Conservation (phyloP, 2,329 filamentous ascomycete species). For the Talaromyces funiculosus region DNA sequence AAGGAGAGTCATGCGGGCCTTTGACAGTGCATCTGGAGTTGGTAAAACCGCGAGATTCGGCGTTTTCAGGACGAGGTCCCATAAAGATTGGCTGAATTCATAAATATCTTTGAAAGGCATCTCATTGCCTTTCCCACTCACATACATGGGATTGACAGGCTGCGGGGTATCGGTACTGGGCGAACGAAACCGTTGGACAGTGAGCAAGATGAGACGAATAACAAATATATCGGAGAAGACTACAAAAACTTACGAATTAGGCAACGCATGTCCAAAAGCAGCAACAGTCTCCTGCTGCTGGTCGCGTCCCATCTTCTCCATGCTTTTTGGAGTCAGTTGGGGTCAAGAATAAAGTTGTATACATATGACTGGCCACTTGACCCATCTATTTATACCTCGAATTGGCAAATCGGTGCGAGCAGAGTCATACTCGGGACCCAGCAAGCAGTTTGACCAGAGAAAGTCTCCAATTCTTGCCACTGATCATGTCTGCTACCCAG, state of each 20-base stretch:
- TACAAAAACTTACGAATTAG: background rate
- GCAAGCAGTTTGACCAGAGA: background rate
- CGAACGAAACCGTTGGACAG: background rate
- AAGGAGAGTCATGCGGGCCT: constrained; percentile 31
- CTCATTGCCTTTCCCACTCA: background rate
- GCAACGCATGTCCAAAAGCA: background rate
- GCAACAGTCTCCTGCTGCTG: background rate
- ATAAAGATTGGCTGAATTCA: constrained; percentile 24
- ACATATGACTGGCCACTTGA: background rate
- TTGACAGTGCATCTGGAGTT: constrained; percentile 22
- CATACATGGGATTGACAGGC: background rate
- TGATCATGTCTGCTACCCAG: background rate
- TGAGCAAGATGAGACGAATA: background rate
- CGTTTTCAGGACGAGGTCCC: constrained; percentile 26
- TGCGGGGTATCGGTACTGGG: constrained; percentile 2
- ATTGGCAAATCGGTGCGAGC: background rate
- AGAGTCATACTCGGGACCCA: background rate
- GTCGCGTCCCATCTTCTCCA: background rate
- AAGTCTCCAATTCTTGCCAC: constrained; percentile 1
- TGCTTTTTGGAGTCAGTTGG: constrained; percentile 2
- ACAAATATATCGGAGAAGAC: background rate
- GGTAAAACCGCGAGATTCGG: constrained; percentile 31
- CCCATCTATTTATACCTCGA: constrained; percentile 2
- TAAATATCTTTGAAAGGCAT: constrained; percentile 16
- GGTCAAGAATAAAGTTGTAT: background rate